Base-by-base conservation (phyloP, 805 yeast species). In the Sungouiella thailandica region DNA sequence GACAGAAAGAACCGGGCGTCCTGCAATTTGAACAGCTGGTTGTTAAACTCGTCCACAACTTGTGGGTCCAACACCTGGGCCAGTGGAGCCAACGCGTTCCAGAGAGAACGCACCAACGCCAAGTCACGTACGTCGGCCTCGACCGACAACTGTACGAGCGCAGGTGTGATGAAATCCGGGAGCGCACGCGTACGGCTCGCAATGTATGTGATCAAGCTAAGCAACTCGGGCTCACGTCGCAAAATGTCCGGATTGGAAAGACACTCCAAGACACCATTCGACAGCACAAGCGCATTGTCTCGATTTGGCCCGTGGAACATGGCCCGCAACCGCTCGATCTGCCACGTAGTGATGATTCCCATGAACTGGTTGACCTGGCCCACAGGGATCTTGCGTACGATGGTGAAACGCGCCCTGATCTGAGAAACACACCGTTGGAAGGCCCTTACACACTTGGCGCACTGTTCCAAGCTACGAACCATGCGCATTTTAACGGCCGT, bases 381-480 rank as follows among this genome's bases (percentile, higher is more conserved):
- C 29, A 55, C 49, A 23, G 52, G 52, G 28, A 77, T 63, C 9
- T 65, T 63, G 50, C 85, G 62, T 18, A 66, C 61, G 4, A 66
- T 50, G 2, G 76, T 62, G 48, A 82, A 79, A 24, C 70, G 74
- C 32, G 70, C 62, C 29, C 76, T 58, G 35, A 81, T 55, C 15
- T 58, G 57, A 10, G 76, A 68, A 45, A 79, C 67, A 3, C 78
- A 77, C 25, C 61, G 52, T 38, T 77, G 76, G 45, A 78, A 83
- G 19, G 65, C 55, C 15, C 60, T 40, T 5, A 78, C 58, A 55
- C 93, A 83, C 4, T 65, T 57, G 2, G 65, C 58, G 55, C 93
- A 83, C 3, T 50, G 38, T 23, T 60, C 55, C 10, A 83, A 54
- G 16, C 69, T 58, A 1, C 55, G 51, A 4, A 56, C 52, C 31